A percentile compares a stretch with the other conserved stretches of the same genome.
Evolutionary conservation across 257 asterid genomes (phyloP).

Genomic region (Petunia secreta): DNA sequence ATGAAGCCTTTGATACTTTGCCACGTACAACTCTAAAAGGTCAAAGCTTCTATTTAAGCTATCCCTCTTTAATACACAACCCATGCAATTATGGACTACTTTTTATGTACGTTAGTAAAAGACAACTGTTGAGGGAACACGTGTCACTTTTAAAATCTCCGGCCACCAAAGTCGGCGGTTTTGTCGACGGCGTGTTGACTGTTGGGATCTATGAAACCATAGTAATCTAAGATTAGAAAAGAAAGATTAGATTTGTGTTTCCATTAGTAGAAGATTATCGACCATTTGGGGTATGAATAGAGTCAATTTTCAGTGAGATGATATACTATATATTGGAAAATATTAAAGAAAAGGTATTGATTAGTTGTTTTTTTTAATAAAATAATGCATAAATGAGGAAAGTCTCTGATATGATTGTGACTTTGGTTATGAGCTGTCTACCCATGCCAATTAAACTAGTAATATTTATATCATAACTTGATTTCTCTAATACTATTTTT

Average conservation of each 20-base stretch:
- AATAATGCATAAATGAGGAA: constrained; percentile 25
- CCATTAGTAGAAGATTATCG: constrained; percentile 18
- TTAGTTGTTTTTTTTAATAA: neutral
- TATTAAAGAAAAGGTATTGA: constrained; percentile 8
- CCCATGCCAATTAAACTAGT: constrained; percentile 40
- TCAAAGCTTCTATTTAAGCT: constrained; percentile 40
- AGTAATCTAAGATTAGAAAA: constrained; percentile 25
- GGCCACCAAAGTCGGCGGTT: constrained; percentile 50
- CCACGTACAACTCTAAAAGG: constrained; percentile 43
- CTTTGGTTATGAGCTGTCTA: constrained; percentile 30
- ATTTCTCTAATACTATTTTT: neutral
- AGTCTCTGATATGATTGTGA: constrained; percentile 33
- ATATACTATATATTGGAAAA: constrained; percentile 29
- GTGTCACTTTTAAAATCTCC: constrained; percentile 39
- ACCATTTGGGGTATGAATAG: constrained; percentile 24
- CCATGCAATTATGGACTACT: constrained; percentile 43
- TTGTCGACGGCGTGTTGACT: constrained; percentile 47
- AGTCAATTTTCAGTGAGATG: constrained; percentile 28
- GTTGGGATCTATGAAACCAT: constrained; percentile 58
- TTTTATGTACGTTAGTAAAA: constrained; percentile 30
- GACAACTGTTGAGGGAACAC: constrained; percentile 33
- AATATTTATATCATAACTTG: neutral
- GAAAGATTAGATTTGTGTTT: neutral
- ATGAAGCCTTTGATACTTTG: constrained; percentile 27
- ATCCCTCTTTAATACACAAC: constrained; percentile 24